These are phyloP conservation scores for Herpetomonas samuelpessoai DNA, from an alignment of 208 protist species.

Conservation along the genomic window DNA sequence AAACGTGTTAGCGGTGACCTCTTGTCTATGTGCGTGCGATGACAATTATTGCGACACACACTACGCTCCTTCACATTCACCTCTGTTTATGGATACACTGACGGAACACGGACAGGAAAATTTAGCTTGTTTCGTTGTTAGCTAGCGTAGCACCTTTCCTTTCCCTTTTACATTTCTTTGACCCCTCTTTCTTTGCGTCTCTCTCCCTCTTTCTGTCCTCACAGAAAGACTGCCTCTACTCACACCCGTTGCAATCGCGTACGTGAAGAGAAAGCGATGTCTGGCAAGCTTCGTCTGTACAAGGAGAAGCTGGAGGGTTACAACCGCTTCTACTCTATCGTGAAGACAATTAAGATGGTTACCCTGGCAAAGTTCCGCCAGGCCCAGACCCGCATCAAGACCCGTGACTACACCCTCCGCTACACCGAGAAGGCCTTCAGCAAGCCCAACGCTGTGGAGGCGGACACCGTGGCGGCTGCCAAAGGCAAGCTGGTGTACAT, in stretches of 20 bases:
- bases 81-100: too few relatives aligned
- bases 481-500: constrained; percentile 70
- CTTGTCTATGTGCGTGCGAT: too few relatives aligned
- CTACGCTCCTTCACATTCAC: too few relatives aligned
- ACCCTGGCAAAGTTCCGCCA: constrained; percentile 86
- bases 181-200: neutral
- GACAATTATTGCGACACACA: too few relatives aligned
- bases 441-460: constrained; percentile 39
- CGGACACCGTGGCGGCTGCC: constrained; percentile 17
- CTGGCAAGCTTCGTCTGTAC: constrained; percentile 89
- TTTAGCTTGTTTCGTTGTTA: too few relatives aligned
- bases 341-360: constrained; percentile 94
- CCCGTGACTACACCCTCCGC: constrained; percentile 84
- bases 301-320: constrained; percentile 92
- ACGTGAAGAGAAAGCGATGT: constrained; percentile 47
- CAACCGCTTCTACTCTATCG: constrained; percentile 90
- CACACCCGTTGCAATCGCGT: constrained; percentile 16
- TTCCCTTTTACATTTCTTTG: neutral
- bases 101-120: too few relatives aligned
- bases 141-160: neutral
- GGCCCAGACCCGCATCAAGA: constrained; percentile 72
- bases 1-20: too few relatives aligned
- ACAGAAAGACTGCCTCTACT: constrained; percentile 1
- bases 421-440: constrained; percentile 91
- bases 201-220: neutral